phyloP scores from a whole-genome alignment of 2,329 filamentous ascomycete genomes.

The Mollisia scopiformis region DNA sequence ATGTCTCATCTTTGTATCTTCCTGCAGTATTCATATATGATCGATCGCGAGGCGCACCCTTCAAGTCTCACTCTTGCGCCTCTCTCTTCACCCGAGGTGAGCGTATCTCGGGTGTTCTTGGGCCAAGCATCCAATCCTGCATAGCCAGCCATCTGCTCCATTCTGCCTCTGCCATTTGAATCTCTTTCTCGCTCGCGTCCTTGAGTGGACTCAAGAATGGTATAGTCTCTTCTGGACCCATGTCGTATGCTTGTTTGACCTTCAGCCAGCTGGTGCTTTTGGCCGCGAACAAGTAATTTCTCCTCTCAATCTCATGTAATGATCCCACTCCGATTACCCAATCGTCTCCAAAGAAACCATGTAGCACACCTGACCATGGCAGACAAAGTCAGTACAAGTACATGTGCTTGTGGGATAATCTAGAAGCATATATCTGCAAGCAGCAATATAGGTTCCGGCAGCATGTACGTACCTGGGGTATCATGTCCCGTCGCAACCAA shows the following conservation, averaged over 20 bases:
- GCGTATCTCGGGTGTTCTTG: constrained; percentile 38
- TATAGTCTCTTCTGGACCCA: constrained; percentile 78
- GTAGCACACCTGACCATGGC: constrained; percentile 59
- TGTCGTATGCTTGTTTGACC: constrained; percentile 91
- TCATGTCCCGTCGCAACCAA: constrained; percentile 93
- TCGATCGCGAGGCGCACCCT: background rate
- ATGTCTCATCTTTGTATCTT: background rate
- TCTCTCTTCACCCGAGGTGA: constrained; percentile 24
- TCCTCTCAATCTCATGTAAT: constrained; percentile 84
- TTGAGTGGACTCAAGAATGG: constrained; percentile 88
- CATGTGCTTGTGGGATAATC: too few relatives aligned
- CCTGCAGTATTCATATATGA: background rate
- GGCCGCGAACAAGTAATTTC: constrained; percentile 93
- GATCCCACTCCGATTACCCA: constrained; percentile 81
- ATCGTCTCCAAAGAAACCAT: constrained; percentile 96
- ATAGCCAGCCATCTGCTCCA: constrained; percentile 97
- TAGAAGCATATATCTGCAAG: background rate
- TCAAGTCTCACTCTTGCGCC: constrained; percentile 10
- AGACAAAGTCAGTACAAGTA: background rate
- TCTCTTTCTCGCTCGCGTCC: constrained; percentile 75
- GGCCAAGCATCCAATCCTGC: constrained; percentile 99
- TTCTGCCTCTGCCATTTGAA: constrained; percentile 76
- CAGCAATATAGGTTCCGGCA: background rate
- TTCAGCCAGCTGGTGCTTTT: constrained; percentile 90
- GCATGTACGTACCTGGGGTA: constrained; percentile 54